Evolutionary conservation across 805 yeast genomes (phyloP), one percentile per base, ranked within the genome.

Genomic region (Suhomyces sp.): DNA sequence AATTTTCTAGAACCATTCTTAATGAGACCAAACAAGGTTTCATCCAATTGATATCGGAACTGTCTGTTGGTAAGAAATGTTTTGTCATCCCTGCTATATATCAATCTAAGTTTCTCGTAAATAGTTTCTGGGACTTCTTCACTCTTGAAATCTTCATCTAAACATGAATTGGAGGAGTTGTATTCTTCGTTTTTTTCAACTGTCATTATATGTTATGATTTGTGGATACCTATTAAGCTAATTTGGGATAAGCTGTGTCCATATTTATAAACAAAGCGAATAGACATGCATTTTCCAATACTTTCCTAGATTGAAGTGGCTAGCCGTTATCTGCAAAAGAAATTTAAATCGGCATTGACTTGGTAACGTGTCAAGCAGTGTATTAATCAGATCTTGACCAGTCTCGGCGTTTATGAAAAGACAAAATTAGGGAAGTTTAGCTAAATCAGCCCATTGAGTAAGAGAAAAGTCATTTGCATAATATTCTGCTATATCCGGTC

Each of bases 81-180:
- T 10, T 47, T 33, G 8, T 50, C 51, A 47, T 63, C 55, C 33
- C 70, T 62, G 41, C 62, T 55, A 57, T 69, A 69, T 49, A 69
- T 60, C 51, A 58, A 57, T 24, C 60, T 62, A 13, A 69, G 57
- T 43, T 60, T 57, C 50, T 69, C 73, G 47, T 57, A 69, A 7
- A 63, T 55, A 47, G 70, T 67, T 47, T 48, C 53, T 24, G 43
- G 54, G 10, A 10, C 27, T 35, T 49, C 31, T 20, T 13, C 27
- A 15, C 21, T 6, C 20, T 12, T 7, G 6, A 39, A 46, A 43
- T 20, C 46, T 41, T 37, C 46, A 17, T 40, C 44, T 29, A 47
- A 43, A 25, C 48, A 31, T 6, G 50, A 46, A 13, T 48, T 25
- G 10, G 49, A 43, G 8, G 51, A 51, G n/a, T 25, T 13, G 13